Conservation (phyloP, 2,329 filamentous ascomycete species). For the Trichoderma citrinoviride region DNA sequence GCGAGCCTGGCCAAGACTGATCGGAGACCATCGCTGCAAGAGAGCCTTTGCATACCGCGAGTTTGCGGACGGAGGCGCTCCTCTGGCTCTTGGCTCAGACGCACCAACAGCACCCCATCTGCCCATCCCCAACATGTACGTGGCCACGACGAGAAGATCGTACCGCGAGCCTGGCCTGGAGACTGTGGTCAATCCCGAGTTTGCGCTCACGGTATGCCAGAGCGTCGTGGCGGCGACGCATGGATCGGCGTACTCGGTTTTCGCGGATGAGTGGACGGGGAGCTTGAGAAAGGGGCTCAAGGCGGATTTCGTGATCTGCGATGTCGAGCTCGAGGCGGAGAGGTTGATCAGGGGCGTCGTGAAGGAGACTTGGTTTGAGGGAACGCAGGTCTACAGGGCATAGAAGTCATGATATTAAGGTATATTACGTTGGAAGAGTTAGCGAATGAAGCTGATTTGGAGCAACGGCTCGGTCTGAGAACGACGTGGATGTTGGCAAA, state of each 20-base stretch:
- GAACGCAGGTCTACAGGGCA: slow-evolving; percentile 39
- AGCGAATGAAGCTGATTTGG: background rate
- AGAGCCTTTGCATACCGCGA: slow-evolving; percentile 64
- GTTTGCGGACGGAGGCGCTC: slow-evolving; percentile 53
- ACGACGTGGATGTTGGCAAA: too few relatives aligned
- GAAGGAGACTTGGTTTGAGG: slow-evolving; percentile 54
- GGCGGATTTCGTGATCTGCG: slow-evolving; percentile 56
- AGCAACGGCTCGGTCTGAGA: background rate
- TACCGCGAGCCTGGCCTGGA: slow-evolving; percentile 47
- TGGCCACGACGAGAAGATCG: slow-evolving; percentile 56
- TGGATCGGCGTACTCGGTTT: slow-evolving; percentile 58
- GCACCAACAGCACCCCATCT: slow-evolving; percentile 57
- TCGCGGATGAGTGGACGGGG: slow-evolving; percentile 54
- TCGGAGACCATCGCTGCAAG: slow-evolving; percentile 53
- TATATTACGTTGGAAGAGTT: too few relatives aligned
- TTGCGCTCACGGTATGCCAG: slow-evolving; percentile 52
- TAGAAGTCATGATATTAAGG: background rate
- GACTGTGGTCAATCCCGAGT: slow-evolving; percentile 50
- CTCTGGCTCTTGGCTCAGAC: slow-evolving; percentile 57
- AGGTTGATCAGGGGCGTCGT: slow-evolving; percentile 47
- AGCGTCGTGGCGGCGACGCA: slow-evolving; percentile 53
- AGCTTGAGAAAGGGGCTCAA: slow-evolving; percentile 50
- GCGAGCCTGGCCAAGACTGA: slow-evolving; percentile 57
- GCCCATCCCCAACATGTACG: slow-evolving; percentile 56
- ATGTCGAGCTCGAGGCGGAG: slow-evolving; percentile 49